These are phyloP conservation scores for Lentinula aciculospora DNA, from an alignment of 768 basidiomycete species.

Conservation along the genomic window DNA sequence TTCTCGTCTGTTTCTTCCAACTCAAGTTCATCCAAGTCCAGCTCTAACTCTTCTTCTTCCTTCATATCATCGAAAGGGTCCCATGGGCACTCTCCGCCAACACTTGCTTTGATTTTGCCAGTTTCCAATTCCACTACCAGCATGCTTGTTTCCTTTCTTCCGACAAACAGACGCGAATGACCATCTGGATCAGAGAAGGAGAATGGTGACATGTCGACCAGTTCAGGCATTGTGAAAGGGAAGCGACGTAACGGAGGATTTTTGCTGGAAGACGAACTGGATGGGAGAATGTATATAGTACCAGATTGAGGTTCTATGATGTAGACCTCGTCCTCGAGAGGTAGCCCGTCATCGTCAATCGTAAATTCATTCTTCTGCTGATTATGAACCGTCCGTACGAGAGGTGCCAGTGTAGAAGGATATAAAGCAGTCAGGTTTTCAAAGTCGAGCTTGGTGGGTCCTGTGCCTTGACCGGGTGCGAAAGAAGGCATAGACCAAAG, in stretches of 20 bases:
- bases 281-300: slow-evolving; percentile 82
- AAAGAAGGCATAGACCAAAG: slow-evolving; percentile 86
- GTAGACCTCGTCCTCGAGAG: slow-evolving; percentile 64
- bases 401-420: slow-evolving; percentile 60
- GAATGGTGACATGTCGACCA: slow-evolving; percentile 90
- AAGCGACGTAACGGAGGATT: slow-evolving; percentile 40
- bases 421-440: neutral
- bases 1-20: slow-evolving; percentile 19
- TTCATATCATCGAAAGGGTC: slow-evolving; percentile 55
- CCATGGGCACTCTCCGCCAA: slow-evolving; percentile 77
- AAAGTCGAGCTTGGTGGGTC: neutral
- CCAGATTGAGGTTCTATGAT: slow-evolving; percentile 95
- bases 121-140: slow-evolving; percentile 73
- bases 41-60: slow-evolving; percentile 24
- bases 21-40: slow-evolving; percentile 59
- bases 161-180: slow-evolving; percentile 69
- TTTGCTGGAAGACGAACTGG: slow-evolving; percentile 55
- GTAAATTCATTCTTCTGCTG: slow-evolving; percentile 45
- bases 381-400: slow-evolving; percentile 67
- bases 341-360: slow-evolving; percentile 39
- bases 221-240: slow-evolving; percentile 86
- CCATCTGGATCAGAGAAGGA: slow-evolving; percentile 57
- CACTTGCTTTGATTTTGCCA: slow-evolving; percentile 68
- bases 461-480: slow-evolving; percentile 24
- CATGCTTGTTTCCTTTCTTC: slow-evolving; percentile 84